Percentiles rank a stretch among this genome's conserved stretches.
Evolutionary conservation across 192 early-diverging fungal genomes (phyloP).

Genomic region (Allomyces arbusculus): DNA sequence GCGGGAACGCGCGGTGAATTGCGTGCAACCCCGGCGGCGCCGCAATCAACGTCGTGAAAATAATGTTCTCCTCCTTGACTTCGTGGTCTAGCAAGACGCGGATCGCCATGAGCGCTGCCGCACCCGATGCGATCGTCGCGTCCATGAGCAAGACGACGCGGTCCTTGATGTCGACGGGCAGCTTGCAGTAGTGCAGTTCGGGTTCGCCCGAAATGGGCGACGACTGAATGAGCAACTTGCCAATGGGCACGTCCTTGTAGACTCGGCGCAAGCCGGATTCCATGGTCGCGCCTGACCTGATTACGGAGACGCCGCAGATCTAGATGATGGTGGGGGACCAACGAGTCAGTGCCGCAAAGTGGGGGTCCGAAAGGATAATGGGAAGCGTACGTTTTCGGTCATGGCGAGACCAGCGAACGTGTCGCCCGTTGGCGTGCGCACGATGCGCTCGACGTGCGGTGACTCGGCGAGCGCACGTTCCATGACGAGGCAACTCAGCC

Average conservation of each 20-base stretch:
- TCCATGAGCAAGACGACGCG: conserved; percentile 60
- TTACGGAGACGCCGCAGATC: conserved; percentile 60
- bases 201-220: conserved; percentile 63
- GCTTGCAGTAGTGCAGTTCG: conserved; percentile 65
- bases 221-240: conserved; percentile 80
- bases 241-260: conserved; percentile 56
- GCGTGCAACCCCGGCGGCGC: conserved; percentile 55
- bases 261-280: conserved; percentile 65
- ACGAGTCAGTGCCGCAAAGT: not conserved
- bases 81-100: conserved; percentile 79
- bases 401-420: conserved; percentile 25
- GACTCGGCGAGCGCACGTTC: conserved; percentile 54
- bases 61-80: conserved; percentile 62
- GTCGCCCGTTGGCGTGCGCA: conserved; percentile 38
- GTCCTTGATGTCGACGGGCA: conserved; percentile 40
- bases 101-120: conserved; percentile 89
- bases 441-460: conserved; percentile 16
- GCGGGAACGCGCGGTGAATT: conserved; percentile 62
- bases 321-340: conserved; percentile 1
- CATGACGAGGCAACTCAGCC: conserved; percentile 63
- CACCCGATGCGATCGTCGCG: conserved; percentile 76
- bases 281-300: conserved; percentile 81
- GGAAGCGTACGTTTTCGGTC: conserved; percentile 11
- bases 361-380: conserved; percentile 9
- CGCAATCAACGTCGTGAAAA: conserved; percentile 66